Evolutionary conservation across 2,329 filamentous ascomycete species (phyloP).

Genomic region (Endocalyx cinctus): DNA sequence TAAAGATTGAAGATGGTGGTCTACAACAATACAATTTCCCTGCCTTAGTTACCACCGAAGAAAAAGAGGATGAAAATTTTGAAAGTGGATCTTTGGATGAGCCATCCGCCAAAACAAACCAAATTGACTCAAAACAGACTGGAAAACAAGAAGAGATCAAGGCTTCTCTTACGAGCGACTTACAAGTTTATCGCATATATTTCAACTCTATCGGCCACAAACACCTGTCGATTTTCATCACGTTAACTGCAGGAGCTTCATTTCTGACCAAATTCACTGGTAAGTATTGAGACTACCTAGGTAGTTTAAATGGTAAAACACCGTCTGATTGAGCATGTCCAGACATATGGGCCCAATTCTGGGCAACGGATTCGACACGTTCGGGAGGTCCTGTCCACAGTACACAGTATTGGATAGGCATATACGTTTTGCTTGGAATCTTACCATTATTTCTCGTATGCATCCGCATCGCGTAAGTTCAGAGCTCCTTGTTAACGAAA

Average conservation of each 20-base stretch:
- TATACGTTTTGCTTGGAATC: constrained; percentile 11
- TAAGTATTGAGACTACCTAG: constrained; percentile 7
- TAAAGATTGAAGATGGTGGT: constrained; percentile 8
- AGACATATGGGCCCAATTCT: constrained; percentile 23
- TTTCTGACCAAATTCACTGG: constrained; percentile 14
- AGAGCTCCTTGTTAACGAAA: too few relatives aligned
- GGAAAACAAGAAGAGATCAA: constrained; percentile 1
- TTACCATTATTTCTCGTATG: constrained; percentile 7
- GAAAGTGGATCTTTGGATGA: constrained; percentile 1
- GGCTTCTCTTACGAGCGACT: too few relatives aligned
- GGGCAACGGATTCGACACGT: constrained; percentile 14
- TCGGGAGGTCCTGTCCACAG: constrained; percentile 5
- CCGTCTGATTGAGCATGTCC: background rate
- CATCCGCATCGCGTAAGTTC: constrained; percentile 8
- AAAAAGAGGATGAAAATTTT: background rate
- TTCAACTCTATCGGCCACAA: constrained; percentile 11
- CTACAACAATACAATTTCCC: constrained; percentile 5
- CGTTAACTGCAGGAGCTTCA: constrained; percentile 8
- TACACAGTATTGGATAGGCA: constrained; percentile 15
- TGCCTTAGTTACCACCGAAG: background rate
- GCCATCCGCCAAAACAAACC: background rate
- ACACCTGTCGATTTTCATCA: constrained; percentile 11
- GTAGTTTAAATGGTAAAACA: background rate
- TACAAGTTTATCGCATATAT: constrained; percentile 14
- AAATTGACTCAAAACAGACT: constrained; percentile 1